Base-by-base conservation (phyloP, 192 early-diverging fungal genomes). In the Podila verticillata region DNA sequence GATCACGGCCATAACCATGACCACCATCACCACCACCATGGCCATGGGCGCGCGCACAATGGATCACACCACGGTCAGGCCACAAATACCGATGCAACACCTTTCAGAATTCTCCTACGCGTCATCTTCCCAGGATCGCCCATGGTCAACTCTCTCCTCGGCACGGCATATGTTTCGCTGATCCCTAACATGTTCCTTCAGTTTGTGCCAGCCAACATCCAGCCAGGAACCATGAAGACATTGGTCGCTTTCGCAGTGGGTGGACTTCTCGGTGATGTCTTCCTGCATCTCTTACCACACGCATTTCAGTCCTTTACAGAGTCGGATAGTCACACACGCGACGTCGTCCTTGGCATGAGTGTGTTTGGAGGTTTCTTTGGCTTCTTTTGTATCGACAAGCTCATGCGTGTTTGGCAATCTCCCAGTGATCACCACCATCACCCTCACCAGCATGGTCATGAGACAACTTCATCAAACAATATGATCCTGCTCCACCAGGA, bases 241-340 rank as follows among this genome's bases (percentile, higher is more conserved):
- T 87, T 96, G 67, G 94, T 96, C 29, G 89, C 92, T 44, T 95
- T 96, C 86, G 95, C 95, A 1, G 92, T 95, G 22, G 95, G 95
- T 74, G 93, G 93, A 19, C 82, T 96, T 24, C 68, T 96, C 29
- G 94, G 95, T 13, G 95, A 96, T 74, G 95, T 95, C 9, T 92
- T 96, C 68, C 72, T 96, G 72, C 95, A 96, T 71, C 80, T 96
- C 60, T 70, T 96, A 48, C 95, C 95, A 47, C 92, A 95, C 69
- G 87, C 92, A 34, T 93, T 95, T 65, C 57, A 62, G 83, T 66
- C 30, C 82, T 89, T 48, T 51, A 30, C 1, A 73, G 85, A 30
- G 75, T 63, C 2, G 77, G 83, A 72, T n/a, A 82, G 86, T 29
- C 84, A 90, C 8, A 71, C 84, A 51, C 84, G 85, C 66, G 89